These are phyloP conservation scores for Tirmania nivea DNA, from an alignment of 495 filamentous ascomycete genomes.

Conservation along the genomic window DNA sequence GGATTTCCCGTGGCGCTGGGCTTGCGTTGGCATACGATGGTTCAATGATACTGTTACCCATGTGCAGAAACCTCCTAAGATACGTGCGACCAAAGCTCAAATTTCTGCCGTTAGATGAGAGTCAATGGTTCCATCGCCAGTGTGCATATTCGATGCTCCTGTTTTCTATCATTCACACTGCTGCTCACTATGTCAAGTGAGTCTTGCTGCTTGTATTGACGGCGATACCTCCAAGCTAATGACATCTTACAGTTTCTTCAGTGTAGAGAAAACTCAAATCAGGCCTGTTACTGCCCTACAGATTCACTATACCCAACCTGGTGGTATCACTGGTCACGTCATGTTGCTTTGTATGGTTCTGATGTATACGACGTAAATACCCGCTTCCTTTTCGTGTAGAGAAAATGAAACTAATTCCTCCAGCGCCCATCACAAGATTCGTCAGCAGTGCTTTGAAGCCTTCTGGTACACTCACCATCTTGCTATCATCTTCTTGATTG, in stretches of 20 bases:
- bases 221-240: background rate
- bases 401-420: background rate
- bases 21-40: constrained; percentile 62
- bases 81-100: constrained; percentile 67
- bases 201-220: constrained; percentile 14
- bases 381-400: background rate
- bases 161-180: constrained; percentile 56
- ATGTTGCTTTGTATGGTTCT: constrained; percentile 98
- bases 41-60: constrained; percentile 72
- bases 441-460: constrained; percentile 90
- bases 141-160: constrained; percentile 73
- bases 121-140: constrained; percentile 91
- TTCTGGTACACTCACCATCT: constrained; percentile 99
- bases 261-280: constrained; percentile 70
- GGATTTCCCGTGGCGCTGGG: constrained; percentile 85
- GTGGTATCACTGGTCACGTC: constrained; percentile 87
- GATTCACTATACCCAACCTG: constrained; percentile 76
- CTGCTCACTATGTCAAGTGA: constrained; percentile 88
- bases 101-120: constrained; percentile 83
- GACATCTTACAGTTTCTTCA: constrained; percentile 50
- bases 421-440: constrained; percentile 62
- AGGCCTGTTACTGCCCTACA: constrained; percentile 63
- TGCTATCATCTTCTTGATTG: constrained; percentile 86
- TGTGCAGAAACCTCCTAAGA: constrained; percentile 77
- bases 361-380: constrained; percentile 63